Evolutionary conservation across 1,139 yeast species (phyloP).

Genomic region (Trichomonascaceae sp.): DNA sequence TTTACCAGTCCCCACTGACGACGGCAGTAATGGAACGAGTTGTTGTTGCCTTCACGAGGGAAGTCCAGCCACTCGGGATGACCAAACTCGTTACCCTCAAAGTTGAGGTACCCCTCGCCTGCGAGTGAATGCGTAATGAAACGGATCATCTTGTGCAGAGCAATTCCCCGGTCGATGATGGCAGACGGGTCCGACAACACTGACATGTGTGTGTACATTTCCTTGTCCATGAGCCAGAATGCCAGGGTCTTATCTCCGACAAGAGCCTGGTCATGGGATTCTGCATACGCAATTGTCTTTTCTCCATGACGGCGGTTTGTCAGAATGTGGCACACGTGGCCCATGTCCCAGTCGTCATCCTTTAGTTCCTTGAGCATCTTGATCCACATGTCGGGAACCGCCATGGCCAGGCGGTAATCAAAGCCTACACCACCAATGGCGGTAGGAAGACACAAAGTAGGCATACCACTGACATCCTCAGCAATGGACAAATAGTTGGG

Average conservation of each 20-base stretch:
- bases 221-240: slow-evolving; percentile 97
- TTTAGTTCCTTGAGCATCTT: slow-evolving; percentile 67
- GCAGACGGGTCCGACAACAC: slow-evolving; percentile 57
- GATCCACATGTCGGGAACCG: slow-evolving; percentile 98
- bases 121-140: slow-evolving; percentile 78
- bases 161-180: slow-evolving; percentile 73
- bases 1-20: slow-evolving; percentile 82
- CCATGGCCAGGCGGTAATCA: slow-evolving; percentile 91
- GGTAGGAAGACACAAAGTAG: slow-evolving; percentile 74
- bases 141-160: slow-evolving; percentile 83
- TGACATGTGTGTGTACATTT: slow-evolving; percentile 96
- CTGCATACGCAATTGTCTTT: slow-evolving; percentile 84
- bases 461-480: slow-evolving; percentile 97
- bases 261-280: slow-evolving; percentile 93
- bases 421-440: slow-evolving; percentile 79
- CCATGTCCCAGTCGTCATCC: slow-evolving; percentile 92
- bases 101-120: slow-evolving; percentile 91
- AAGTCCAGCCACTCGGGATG: slow-evolving; percentile 99
- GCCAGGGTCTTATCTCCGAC: slow-evolving; percentile 96
- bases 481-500: slow-evolving; percentile 68
- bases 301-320: slow-evolving; percentile 85
- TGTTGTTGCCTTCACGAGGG: slow-evolving; percentile 80
- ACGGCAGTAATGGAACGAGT: slow-evolving; percentile 87
- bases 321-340: slow-evolving; percentile 62
- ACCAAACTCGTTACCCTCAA: slow-evolving; percentile 97